Conservation (phyloP, 495 filamentous ascomycete species). For the Trichoderma virens region DNA sequence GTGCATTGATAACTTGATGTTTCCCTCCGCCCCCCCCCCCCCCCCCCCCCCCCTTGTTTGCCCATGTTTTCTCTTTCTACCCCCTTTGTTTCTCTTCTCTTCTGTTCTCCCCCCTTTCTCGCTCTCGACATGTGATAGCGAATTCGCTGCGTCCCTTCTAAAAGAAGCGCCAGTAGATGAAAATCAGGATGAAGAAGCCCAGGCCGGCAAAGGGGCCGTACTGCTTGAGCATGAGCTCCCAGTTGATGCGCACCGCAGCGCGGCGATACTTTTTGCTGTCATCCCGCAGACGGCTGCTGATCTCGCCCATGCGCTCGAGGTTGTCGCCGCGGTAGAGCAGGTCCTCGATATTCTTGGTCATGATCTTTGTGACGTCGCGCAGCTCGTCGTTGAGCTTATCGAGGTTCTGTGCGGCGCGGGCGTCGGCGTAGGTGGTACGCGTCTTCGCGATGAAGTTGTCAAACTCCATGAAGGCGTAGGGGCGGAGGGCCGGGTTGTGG, state of each 20-base stretch:
- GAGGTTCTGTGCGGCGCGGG: conserved; percentile 77
- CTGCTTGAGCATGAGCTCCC: conserved; percentile 94
- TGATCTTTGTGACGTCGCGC: conserved; percentile 94
- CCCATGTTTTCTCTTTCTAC: not conserved
- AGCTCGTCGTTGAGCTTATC: conserved; percentile 92
- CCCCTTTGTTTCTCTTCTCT: not conserved
- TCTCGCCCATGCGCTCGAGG: conserved; percentile 93
- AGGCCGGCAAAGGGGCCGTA: conserved; percentile 83
- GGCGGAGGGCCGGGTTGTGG: conserved; percentile 64
- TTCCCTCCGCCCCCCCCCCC: not conserved
- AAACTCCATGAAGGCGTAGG: conserved; percentile 95
- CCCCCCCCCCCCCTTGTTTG: not conserved
- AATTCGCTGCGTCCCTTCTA: too few species aligned
- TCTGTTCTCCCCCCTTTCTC: not conserved
- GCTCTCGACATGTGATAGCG: not conserved
- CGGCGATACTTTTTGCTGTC: conserved; percentile 90
- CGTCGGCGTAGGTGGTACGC: conserved; percentile 90
- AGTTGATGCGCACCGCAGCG: conserved; percentile 94
- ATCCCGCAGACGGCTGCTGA: conserved; percentile 76
- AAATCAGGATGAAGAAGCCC: conserved; percentile 69
- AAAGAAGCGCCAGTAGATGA: conserved; percentile 92
- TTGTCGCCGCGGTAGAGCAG: conserved; percentile 90
- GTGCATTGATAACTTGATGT: not conserved
- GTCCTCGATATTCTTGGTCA: conserved; percentile 99
- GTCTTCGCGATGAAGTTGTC: conserved; percentile 94